phyloP scores from a whole-genome alignment of 148 eudicot genomes.

The Selenicereus undatus region DNA sequence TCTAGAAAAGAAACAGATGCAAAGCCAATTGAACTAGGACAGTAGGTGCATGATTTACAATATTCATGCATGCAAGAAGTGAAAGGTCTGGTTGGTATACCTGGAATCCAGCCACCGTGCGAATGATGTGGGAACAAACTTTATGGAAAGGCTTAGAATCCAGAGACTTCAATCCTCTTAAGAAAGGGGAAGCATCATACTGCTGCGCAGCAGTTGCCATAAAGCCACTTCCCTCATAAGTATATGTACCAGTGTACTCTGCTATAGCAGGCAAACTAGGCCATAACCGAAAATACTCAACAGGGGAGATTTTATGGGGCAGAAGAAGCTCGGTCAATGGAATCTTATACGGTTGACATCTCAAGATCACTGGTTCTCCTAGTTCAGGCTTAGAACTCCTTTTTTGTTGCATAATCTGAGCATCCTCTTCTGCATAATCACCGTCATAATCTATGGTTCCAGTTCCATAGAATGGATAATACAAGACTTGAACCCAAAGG shows the following conservation, averaged over 20 bases:
- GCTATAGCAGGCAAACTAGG: constrained; percentile 97
- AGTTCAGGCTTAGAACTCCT: constrained; percentile 63
- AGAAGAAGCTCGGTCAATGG: constrained; percentile 90
- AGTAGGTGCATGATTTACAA: neutral
- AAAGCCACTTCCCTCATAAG: constrained; percentile 97
- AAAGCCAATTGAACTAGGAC: neutral
- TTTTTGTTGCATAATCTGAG: constrained; percentile 68
- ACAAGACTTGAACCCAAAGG: constrained; percentile 90
- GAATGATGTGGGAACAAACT: constrained; percentile 95
- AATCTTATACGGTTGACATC: constrained; percentile 97
- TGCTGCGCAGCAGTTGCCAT: constrained; percentile 98
- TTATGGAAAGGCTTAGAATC: constrained; percentile 92
- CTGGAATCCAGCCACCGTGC: constrained; percentile 96
- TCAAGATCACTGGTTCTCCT: constrained; percentile 89
- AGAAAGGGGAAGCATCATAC: constrained; percentile 90
- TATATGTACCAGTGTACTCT: constrained; percentile 88
- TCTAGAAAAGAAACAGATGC: neutral
- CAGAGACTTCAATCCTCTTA: constrained; percentile 79
- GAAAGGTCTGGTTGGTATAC: constrained; percentile 25
- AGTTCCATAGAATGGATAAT: constrained; percentile 79
- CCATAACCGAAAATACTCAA: constrained; percentile 94
- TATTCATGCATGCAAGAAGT: neutral
- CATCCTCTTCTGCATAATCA: constrained; percentile 79
- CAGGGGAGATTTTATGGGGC: constrained; percentile 95
- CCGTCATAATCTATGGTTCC: constrained; percentile 56